Evolutionary conservation across 78 protist genomes (phyloP).

Genomic region (Dictyostelium brefeldianum): DNA sequence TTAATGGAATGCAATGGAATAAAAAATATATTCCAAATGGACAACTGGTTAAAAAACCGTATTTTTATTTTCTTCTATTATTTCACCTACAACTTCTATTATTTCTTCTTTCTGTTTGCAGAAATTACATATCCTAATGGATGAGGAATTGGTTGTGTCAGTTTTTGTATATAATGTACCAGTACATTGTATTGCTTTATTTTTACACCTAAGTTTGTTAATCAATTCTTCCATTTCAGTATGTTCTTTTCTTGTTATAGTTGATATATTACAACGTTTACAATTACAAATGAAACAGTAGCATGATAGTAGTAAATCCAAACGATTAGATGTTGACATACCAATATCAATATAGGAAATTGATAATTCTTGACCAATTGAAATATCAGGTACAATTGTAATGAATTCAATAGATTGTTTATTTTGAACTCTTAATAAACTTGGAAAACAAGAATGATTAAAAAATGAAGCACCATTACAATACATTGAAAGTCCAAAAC

Average conservation of each 20-base stretch:
- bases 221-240: too few species aligned
- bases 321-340: background rate
- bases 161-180: background rate
- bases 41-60: too few species aligned
- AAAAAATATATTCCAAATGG: too few species aligned
- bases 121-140: constrained; percentile 12
- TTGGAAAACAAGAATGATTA: constrained; percentile 72
- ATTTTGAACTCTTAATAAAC: constrained; percentile 37
- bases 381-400: constrained; percentile 11
- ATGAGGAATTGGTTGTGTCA: background rate
- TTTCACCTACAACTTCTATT: too few species aligned
- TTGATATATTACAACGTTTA: constrained; percentile 13
- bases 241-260: background rate
- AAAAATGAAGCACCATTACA: constrained; percentile 13
- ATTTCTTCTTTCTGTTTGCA: constrained; percentile 35
- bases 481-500: constrained; percentile 45
- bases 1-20: too few species aligned
- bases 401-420: constrained; percentile 1
- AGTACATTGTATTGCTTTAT: background rate
- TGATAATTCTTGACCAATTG: constrained; percentile 11
- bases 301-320: background rate
- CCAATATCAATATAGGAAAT: constrained; percentile 26
- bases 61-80: too few species aligned
- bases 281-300: constrained; percentile 50
- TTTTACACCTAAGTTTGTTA: too few species aligned